These are phyloP conservation scores for Wallacemonas sp. DNA, from an alignment of 208 protist species.

Conservation along the genomic window DNA sequence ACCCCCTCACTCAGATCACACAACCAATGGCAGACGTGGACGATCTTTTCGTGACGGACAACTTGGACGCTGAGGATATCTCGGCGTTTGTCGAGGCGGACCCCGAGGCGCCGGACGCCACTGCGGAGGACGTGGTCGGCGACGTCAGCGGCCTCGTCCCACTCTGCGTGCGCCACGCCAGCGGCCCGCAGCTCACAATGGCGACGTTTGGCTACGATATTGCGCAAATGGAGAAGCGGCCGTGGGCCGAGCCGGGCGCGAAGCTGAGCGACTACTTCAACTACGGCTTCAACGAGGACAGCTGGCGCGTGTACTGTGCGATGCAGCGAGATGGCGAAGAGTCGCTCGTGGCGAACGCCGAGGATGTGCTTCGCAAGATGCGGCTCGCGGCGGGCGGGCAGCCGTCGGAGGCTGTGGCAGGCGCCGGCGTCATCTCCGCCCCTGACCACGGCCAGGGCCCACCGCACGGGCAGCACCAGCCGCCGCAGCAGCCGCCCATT, in stretches of 20 bases:
- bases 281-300: constrained; percentile 90
- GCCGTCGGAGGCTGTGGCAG: constrained; percentile 12
- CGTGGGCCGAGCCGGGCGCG: constrained; percentile 77
- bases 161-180: constrained; percentile 61
- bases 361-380: constrained; percentile 58
- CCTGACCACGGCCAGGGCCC: constrained; percentile 4
- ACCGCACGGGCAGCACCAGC: too few relatives aligned
- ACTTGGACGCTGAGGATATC: constrained; percentile 21
- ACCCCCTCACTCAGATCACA: too few relatives aligned
- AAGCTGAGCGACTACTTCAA: constrained; percentile 91
- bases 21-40: constrained; percentile 30
- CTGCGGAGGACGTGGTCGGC: constrained; percentile 30
- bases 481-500: too few relatives aligned
- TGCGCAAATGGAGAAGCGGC: constrained; percentile 72
- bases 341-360: constrained; percentile 60
- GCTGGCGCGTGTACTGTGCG: constrained; percentile 84
- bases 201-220: constrained; percentile 87
- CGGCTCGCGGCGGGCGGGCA: constrained; percentile 28
- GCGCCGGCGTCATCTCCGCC: not conserved
- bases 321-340: constrained; percentile 73
- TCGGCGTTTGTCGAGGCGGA: constrained; percentile 15
- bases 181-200: constrained; percentile 58
- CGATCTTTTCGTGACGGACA: constrained; percentile 31
- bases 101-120: constrained; percentile 4
- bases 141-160: constrained; percentile 68